Conservation (phyloP, 2,329 filamentous ascomycete genomes). For the Colletotrichum noveboracense region DNA sequence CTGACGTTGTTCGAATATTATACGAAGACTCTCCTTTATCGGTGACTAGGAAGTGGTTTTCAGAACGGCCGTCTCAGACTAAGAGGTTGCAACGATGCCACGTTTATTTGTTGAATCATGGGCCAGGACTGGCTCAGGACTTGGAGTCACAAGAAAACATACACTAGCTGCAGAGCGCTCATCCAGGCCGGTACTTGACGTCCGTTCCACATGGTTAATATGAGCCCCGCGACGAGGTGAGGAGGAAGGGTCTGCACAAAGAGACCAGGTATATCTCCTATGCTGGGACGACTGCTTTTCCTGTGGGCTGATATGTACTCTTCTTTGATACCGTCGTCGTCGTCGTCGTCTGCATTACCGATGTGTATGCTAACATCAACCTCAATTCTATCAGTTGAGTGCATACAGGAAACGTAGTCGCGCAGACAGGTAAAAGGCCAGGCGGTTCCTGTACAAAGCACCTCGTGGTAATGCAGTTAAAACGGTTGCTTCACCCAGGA, state of each 20-base stretch:
- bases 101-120: background rate
- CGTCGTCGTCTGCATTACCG: too few species aligned
- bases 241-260: background rate
- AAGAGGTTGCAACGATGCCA: background rate
- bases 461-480: background rate
- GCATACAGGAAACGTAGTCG: too few species aligned
- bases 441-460: background rate
- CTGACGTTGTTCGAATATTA: background rate
- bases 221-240: background rate
- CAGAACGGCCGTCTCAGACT: background rate
- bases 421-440: too few species aligned
- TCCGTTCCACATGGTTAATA: background rate
- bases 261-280: too few species aligned
- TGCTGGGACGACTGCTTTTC: too few species aligned
- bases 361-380: too few species aligned
- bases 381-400: too few species aligned
- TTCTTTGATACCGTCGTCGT: too few species aligned
- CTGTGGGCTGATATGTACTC: too few species aligned
- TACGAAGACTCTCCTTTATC: background rate
- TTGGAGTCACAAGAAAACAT: background rate
- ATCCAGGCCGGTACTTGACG: background rate
- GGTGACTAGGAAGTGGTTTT: background rate
- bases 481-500: background rate
- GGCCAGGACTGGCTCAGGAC: background rate
- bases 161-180: background rate